Evolutionary conservation across 129 eudicot genomes (phyloP).

Genomic region (Chrysanthemum lavandulifolium): DNA sequence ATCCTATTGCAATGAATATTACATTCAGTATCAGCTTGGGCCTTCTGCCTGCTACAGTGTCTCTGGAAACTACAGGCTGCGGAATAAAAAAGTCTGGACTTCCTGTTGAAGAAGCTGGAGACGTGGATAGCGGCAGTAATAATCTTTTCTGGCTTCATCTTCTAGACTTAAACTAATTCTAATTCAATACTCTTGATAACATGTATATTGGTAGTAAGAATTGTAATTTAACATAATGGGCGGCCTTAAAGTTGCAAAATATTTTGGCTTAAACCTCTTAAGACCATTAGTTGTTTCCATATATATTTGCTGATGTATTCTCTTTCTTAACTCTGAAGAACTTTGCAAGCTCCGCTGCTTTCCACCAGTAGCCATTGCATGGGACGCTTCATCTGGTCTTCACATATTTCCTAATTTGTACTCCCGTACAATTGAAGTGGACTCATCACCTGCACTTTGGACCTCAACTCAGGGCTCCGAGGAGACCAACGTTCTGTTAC

Average conservation of each 20-base stretch:
- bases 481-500: constrained; percentile 65
- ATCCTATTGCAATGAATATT: constrained; percentile 77
- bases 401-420: constrained; percentile 73
- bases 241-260: neutral
- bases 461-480: constrained; percentile 67
- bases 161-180: neutral
- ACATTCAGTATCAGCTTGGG: constrained; percentile 77
- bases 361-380: constrained; percentile 92
- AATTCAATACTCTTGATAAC: neutral
- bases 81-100: constrained; percentile 81
- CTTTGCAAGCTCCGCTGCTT: constrained; percentile 95
- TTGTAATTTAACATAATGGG: no score
- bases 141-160: constrained; percentile 20
- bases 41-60: constrained; percentile 69
- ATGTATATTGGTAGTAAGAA: no score
- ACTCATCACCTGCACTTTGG: constrained; percentile 97
- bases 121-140: constrained; percentile 66
- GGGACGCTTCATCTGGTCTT: constrained; percentile 89
- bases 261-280: neutral
- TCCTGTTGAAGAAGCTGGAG: constrained; percentile 71
- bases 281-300: neutral
- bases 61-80: constrained; percentile 79
- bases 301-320: constrained; percentile 12
- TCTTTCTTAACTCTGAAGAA: constrained; percentile 38
- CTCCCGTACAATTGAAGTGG: constrained; percentile 77